These are phyloP conservation scores for Phalaenopsis aphrodite DNA, from an alignment of 106 monocot species.

Conservation along the genomic window DNA sequence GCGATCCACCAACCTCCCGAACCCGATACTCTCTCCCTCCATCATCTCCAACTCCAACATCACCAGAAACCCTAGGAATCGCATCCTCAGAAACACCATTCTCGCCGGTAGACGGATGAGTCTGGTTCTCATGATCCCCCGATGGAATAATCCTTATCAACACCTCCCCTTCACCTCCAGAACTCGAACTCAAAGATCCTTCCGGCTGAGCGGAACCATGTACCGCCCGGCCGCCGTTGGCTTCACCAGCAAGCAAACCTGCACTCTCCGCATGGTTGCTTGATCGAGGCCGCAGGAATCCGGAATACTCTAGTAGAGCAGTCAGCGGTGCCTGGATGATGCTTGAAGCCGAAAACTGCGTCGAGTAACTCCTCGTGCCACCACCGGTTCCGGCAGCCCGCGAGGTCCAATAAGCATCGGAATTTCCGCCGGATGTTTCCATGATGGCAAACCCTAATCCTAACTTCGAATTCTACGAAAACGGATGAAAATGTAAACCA, in stretches of 20 bases:
- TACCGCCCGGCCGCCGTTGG: constrained; percentile 2
- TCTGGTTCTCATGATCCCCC: constrained; percentile 34
- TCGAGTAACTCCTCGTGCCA: constrained; percentile 32
- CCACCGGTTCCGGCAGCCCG: constrained; percentile 5
- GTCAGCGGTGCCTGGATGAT: constrained; percentile 71
- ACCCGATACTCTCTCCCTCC: constrained; percentile 1
- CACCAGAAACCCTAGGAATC: constrained; percentile 6
- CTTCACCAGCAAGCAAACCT: constrained; percentile 17
- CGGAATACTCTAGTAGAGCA: constrained; percentile 70
- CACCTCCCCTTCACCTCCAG: constrained; percentile 48
- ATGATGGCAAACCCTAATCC: constrained; percentile 5
- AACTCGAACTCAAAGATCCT: constrained; percentile 6
- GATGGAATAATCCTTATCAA: constrained; percentile 71
- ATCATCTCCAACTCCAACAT: constrained; percentile 10
- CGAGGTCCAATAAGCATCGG: constrained; percentile 7
- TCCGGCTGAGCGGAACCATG: constrained; percentile 2
- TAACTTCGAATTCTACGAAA: neutral
- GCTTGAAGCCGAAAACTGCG: constrained; percentile 53
- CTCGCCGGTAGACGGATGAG: constrained; percentile 10
- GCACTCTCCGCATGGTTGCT: constrained; percentile 21
- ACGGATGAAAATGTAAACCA: neutral
- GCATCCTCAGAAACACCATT: constrained; percentile 4
- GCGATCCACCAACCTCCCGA: neutral
- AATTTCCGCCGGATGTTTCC: constrained; percentile 23
- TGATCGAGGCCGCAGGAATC: constrained; percentile 43